Evolutionary conservation across 805 yeast species (phyloP).

Genomic region (Nakazawaea molendinolei): DNA sequence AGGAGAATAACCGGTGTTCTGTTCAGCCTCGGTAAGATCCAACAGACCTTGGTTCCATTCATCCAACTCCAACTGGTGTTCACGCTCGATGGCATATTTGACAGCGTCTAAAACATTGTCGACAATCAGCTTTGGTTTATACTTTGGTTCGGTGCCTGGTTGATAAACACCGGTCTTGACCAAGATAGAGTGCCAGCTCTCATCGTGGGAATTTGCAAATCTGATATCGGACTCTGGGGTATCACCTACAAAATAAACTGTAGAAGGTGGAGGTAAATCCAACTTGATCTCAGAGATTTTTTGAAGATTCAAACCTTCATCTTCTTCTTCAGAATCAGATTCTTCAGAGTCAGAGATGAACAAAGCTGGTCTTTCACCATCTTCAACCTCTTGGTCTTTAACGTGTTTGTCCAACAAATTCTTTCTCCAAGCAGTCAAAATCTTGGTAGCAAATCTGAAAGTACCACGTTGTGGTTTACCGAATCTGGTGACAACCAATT

Average conservation of each 20-base stretch:
- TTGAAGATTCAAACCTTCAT: slow-evolving; percentile 40
- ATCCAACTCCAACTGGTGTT: slow-evolving; percentile 60
- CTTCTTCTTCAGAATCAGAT: slow-evolving; percentile 23
- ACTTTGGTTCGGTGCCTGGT: slow-evolving; percentile 72
- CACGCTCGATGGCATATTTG: slow-evolving; percentile 75
- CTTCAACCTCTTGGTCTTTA: slow-evolving; percentile 32
- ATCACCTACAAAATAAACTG: slow-evolving; percentile 85
- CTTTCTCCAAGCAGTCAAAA: slow-evolving; percentile 70
- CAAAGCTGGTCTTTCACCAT: slow-evolving; percentile 17
- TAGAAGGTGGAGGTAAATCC: slow-evolving; percentile 75
- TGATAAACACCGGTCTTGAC: slow-evolving; percentile 86
- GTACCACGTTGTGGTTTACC: slow-evolving; percentile 91
- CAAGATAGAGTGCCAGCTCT: slow-evolving; percentile 76
- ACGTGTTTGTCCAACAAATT: slow-evolving; percentile 71
- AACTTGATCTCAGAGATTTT: slow-evolving; percentile 36
- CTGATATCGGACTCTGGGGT: slow-evolving; percentile 86
- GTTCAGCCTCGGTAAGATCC: slow-evolving; percentile 13
- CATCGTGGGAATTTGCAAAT: slow-evolving; percentile 82
- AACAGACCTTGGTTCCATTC: slow-evolving; percentile 56
- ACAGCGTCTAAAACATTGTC: slow-evolving; percentile 78
- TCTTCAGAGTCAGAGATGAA: slow-evolving; percentile 27
- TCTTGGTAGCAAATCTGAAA: slow-evolving; percentile 75
- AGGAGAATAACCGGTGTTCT: slow-evolving; percentile 1
- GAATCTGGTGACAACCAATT: slow-evolving; percentile 71
- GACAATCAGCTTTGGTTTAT: slow-evolving; percentile 68